Evolutionary conservation across 768 basidiomycete genomes (phyloP).

Genomic region (Leccinum rimulosum): DNA sequence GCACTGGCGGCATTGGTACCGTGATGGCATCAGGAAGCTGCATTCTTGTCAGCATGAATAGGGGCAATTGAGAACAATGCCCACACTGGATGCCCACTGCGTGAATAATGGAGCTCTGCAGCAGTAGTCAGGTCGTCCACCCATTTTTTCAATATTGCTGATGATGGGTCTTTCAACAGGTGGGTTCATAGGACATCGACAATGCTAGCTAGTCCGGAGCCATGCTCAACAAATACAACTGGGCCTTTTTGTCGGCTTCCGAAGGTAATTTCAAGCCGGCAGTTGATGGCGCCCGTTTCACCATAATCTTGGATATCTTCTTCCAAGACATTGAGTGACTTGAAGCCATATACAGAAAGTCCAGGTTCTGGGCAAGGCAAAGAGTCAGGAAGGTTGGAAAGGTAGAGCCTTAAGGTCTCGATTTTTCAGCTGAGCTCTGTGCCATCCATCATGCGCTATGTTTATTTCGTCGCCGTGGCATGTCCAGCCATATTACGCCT

Average conservation of each 20-base stretch:
- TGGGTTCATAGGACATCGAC: neutral
- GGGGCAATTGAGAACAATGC: neutral
- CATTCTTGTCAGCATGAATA: neutral
- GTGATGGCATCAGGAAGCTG: neutral
- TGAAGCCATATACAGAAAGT: neutral
- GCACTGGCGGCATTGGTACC: neutral
- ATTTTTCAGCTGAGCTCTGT: neutral
- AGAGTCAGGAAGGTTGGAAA: neutral
- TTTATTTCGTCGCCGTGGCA: neutral
- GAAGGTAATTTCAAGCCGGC: neutral
- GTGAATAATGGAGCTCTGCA: neutral
- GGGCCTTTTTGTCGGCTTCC: neutral
- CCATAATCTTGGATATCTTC: neutral
- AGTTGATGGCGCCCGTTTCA: no score
- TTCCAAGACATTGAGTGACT: neutral
- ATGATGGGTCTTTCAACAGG: neutral
- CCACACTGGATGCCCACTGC: no score
- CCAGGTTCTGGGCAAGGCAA: neutral
- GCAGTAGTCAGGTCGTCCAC: neutral
- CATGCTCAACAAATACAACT: neutral
- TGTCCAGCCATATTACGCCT: neutral
- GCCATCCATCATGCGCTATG: neutral
- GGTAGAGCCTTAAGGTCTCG: neutral
- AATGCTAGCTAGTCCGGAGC: neutral
- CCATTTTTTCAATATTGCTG: neutral